These are phyloP conservation scores for Tetratostichococcus sp. DNA, from an alignment of 139 green algal species.

Conservation along the genomic window DNA sequence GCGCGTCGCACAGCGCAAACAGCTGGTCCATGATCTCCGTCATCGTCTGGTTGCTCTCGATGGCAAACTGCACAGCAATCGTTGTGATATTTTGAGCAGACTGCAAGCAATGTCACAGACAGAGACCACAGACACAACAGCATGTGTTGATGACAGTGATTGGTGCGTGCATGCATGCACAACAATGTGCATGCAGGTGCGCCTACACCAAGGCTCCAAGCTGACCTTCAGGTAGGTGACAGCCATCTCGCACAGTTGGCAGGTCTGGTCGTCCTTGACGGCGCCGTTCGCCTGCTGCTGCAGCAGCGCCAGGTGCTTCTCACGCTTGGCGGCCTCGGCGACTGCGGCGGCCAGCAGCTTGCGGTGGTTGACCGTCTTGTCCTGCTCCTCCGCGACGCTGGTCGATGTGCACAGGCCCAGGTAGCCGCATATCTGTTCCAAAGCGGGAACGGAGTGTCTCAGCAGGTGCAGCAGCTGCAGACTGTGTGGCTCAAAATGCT, in stretches of 20 bases:
- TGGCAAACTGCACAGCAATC: conserved; percentile 38
- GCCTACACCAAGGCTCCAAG: not conserved
- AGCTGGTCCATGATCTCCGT: conserved; percentile 40
- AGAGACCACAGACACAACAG: too few species aligned
- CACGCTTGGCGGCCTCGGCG: conserved; percentile 11
- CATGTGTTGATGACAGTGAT: too few species aligned
- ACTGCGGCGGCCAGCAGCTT: conserved; percentile 5
- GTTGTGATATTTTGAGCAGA: too few species aligned
- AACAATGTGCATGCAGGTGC: too few species aligned
- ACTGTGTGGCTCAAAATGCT: too few species aligned
- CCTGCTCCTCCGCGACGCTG: not conserved
- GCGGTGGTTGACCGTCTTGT: conserved; percentile 7
- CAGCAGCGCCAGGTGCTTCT: conserved; percentile 2
- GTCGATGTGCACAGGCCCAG: conserved; percentile 52
- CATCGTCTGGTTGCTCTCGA: conserved; percentile 70
- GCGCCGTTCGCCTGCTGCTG: conserved; percentile 2
- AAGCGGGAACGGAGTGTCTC: too few species aligned
- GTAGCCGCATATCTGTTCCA: conserved; percentile 51
- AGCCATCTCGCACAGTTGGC: conserved; percentile 78
- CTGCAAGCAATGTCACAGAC: too few species aligned
- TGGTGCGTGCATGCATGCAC: too few species aligned
- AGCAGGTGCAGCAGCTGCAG: too few species aligned
- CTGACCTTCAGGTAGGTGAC: conserved; percentile 68
- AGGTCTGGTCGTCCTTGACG: conserved; percentile 24
- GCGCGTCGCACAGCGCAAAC: conserved; percentile 55